Percentiles rank a stretch among this genome's conserved stretches.
Evolutionary conservation across 1,284 basidiomycete genomes (phyloP).

Genomic region (Phenoliferia sp.): DNA sequence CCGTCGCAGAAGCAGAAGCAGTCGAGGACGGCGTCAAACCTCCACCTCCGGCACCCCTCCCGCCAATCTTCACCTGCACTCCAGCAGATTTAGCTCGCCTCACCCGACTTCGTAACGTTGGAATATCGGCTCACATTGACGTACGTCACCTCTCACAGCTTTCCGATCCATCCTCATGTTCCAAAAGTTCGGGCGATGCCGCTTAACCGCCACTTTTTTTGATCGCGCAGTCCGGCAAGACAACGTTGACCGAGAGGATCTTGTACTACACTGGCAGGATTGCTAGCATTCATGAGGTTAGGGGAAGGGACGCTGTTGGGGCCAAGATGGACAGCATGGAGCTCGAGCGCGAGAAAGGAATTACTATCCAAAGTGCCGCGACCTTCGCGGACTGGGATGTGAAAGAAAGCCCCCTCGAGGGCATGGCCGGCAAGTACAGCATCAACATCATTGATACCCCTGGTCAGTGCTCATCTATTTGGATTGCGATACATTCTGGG

Average conservation of each 20-base stretch:
- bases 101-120: conserved; percentile 45
- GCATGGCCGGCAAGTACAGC: conserved; percentile 72
- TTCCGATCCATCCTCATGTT: background rate
- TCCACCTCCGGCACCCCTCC: conserved; percentile 17
- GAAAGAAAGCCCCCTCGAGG: conserved; percentile 38
- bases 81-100: conserved; percentile 39
- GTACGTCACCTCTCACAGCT: conserved; percentile 2
- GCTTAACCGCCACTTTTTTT: background rate
- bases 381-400: conserved; percentile 95
- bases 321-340: conserved; percentile 99
- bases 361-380: conserved; percentile 97
- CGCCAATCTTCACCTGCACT: conserved; percentile 18
- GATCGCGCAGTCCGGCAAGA: conserved; percentile 83
- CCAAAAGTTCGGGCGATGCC: background rate
- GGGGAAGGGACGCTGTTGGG: conserved; percentile 90
- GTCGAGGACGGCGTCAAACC: conserved; percentile 19
- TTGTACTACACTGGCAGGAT: conserved; percentile 96
- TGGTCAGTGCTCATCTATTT: conserved; percentile 50
- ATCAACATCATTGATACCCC: conserved; percentile 99
- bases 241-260: conserved; percentile 95
- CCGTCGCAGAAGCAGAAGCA: background rate
- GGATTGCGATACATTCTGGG: background rate
- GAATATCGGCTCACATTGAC: conserved; percentile 45
- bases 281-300: conserved; percentile 92
- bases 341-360: conserved; percentile 96